Conservation (phyloP, 2,329 filamentous ascomycete species). For the Penicillium sp. region DNA sequence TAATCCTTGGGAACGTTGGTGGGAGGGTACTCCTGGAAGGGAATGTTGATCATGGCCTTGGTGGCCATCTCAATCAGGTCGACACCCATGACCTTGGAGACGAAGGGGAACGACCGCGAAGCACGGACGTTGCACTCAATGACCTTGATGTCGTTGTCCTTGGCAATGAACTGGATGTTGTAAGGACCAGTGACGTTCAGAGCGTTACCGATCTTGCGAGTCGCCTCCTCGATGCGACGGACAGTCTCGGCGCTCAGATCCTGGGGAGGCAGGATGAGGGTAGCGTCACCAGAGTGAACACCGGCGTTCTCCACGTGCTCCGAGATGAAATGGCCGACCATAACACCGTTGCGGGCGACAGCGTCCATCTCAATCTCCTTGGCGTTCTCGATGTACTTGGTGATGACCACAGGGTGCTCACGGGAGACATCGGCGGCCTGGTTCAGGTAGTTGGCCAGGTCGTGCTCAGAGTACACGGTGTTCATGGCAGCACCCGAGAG, state of each 20-base stretch:
- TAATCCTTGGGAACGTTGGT: constrained; percentile 75
- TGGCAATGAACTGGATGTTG: constrained; percentile 99
- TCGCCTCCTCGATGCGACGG: constrained; percentile 87
- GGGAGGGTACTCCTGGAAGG: constrained; percentile 79
- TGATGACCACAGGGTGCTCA: constrained; percentile 96
- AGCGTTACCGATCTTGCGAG: constrained; percentile 89
- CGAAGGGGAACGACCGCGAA: constrained; percentile 95
- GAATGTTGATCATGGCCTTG: constrained; percentile 88
- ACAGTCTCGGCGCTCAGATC: constrained; percentile 90
- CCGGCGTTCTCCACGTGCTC: constrained; percentile 99
- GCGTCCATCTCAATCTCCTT: constrained; percentile 99
- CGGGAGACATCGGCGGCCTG: constrained; percentile 92
- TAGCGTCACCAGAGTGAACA: constrained; percentile 97
- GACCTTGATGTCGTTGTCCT: constrained; percentile 99
- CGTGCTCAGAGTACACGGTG: constrained; percentile 95
- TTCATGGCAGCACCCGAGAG: constrained; percentile 98
- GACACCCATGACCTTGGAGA: constrained; percentile 97
- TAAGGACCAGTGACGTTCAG: constrained; percentile 95
- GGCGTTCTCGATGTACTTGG: constrained; percentile 98
- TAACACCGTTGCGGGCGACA: constrained; percentile 83
- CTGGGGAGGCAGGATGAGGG: constrained; percentile 90
- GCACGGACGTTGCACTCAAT: constrained; percentile 99
- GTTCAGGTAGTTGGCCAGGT: constrained; percentile 82
- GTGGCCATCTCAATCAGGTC: constrained; percentile 99
- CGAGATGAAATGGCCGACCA: constrained; percentile 95